phyloP scores from a whole-genome alignment of 75 land plant genomes.

The Chamaecyparis obtusa region DNA sequence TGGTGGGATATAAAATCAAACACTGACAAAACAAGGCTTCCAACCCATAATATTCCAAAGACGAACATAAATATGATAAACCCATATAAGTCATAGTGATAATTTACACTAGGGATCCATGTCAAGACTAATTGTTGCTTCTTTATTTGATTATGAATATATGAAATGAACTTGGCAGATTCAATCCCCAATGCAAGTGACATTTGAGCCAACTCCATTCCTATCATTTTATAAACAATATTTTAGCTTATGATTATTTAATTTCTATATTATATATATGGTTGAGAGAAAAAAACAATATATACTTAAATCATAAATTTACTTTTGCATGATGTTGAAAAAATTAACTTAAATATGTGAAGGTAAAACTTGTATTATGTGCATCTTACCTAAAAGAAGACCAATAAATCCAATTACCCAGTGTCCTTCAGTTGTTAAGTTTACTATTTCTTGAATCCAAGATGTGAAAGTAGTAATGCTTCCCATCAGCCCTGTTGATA shows the following conservation, averaged over 20 bases:
- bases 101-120: conserved; percentile 9
- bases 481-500: conserved; percentile 57
- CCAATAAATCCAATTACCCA: conserved; percentile 62
- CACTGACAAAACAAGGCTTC: too few relatives aligned
- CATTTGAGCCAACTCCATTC: conserved; percentile 29
- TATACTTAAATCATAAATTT: neutral
- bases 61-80: conserved; percentile 27
- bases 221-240: conserved; percentile 11
- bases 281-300: too few relatives aligned
- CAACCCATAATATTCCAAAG: conserved; percentile 14
- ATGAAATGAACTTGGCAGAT: conserved; percentile 20
- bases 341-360: too few relatives aligned
- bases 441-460: neutral
- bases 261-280: too few relatives aligned
- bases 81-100: conserved; percentile 18
- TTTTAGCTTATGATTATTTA: neutral
- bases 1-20: too few relatives aligned
- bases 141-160: neutral
- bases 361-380: conserved; percentile 38
- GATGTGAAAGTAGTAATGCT: too few relatives aligned
- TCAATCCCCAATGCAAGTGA: conserved; percentile 42
- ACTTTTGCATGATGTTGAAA: neutral
- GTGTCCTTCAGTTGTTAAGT: conserved; percentile 45
- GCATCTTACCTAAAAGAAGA: conserved; percentile 15
- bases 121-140: neutral